phyloP scores from a whole-genome alignment of 345 rosid genomes.

The Eucalyptus sp. region DNA sequence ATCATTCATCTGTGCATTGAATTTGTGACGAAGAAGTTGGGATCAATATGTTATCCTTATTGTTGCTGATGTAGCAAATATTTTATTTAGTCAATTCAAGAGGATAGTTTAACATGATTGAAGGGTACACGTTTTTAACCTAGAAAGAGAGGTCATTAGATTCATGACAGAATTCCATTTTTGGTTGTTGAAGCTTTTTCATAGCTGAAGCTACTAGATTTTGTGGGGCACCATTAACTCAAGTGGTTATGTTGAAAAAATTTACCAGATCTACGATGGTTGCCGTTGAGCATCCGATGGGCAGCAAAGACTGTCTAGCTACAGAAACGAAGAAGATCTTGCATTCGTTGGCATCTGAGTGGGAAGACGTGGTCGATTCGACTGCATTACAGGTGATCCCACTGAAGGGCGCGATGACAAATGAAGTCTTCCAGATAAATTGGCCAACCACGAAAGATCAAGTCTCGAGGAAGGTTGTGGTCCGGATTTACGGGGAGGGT shows the following conservation, averaged over 20 bases:
- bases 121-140: not conserved
- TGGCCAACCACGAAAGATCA: slow-evolving; percentile 38
- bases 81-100: not conserved
- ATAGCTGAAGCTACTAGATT: not conserved
- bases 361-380: slow-evolving; percentile 68
- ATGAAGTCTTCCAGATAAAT: slow-evolving; percentile 47
- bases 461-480: slow-evolving; percentile 39
- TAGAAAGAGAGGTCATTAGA: not conserved
- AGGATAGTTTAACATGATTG: not conserved
- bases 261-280: slow-evolving; percentile 6
- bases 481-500: slow-evolving; percentile 91
- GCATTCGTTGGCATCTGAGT: slow-evolving; percentile 45
- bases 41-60: not conserved
- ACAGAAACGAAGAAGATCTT: slow-evolving; percentile 56
- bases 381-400: slow-evolving; percentile 54
- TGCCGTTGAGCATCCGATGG: slow-evolving; percentile 1
- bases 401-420: slow-evolving; percentile 86
- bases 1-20: not conserved
- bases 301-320: slow-evolving; percentile 14
- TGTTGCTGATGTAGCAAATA: not conserved
- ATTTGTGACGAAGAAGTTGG: not conserved
- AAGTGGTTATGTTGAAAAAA: not conserved
- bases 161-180: not conserved
- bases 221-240: not conserved
- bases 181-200: not conserved